A percentile compares a stretch with the other conserved stretches of the same genome.
Conservation (phyloP, 106 monocot species). For the Dendrobium officinale region DNA sequence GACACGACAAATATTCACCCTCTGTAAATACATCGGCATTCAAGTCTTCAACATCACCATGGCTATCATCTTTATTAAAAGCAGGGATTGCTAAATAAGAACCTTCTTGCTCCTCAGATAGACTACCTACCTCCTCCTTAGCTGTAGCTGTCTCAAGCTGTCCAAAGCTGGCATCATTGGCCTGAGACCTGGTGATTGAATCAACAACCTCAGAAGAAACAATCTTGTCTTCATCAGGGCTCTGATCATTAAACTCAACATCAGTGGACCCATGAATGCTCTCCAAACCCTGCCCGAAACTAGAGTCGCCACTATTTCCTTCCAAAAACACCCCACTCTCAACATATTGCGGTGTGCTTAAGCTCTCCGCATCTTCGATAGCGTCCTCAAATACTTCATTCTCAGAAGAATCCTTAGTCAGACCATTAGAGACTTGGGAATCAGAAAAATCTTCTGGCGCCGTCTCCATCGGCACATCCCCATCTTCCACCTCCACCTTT, state of each 20-base stretch:
- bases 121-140: neutral
- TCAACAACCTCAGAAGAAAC: neutral
- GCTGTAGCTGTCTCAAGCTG: neutral
- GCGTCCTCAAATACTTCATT: constrained; percentile 38
- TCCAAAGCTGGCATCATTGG: neutral
- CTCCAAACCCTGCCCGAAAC: neutral
- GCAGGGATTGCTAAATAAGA: neutral
- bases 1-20: neutral
- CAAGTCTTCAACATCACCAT: constrained; percentile 1
- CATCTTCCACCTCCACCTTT: neutral
- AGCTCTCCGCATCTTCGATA: neutral
- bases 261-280: neutral
- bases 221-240: neutral
- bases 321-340: constrained; percentile 8
- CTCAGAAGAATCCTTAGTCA: constrained; percentile 4
- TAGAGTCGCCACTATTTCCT: neutral
- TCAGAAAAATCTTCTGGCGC: neutral
- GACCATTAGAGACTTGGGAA: neutral
- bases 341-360: neutral
- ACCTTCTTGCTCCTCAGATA: neutral
- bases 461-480: neutral
- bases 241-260: neutral
- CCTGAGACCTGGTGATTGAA: neutral
- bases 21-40: neutral
- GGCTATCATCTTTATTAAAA: neutral